Evolutionary conservation across 2,329 filamentous ascomycete genomes (phyloP).

Genomic region (Thyridium curvatum): DNA sequence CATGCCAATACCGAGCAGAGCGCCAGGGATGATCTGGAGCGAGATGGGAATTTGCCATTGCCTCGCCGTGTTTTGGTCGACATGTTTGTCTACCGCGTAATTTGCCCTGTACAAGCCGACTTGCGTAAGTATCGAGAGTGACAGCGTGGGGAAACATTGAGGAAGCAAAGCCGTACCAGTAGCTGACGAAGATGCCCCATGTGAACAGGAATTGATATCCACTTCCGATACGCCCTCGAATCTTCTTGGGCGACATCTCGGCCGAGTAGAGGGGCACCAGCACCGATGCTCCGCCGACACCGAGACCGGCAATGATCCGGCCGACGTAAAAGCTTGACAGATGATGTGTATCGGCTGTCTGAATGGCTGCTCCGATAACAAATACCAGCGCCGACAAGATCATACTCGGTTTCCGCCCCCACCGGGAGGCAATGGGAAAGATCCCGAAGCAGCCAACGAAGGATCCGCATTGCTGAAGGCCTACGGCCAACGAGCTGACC

Average conservation of each 20-base stretch:
- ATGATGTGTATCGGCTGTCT: too few species aligned
- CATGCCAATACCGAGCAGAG: constrained; percentile 47
- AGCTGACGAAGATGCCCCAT: constrained; percentile 52
- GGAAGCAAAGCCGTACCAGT: too few species aligned
- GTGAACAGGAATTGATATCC: constrained; percentile 73
- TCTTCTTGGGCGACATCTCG: constrained; percentile 55
- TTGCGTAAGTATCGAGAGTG: too few species aligned
- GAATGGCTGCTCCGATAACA: too few species aligned
- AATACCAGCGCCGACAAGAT: too few species aligned
- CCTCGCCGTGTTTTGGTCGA: constrained; percentile 27
- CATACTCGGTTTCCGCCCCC: neutral
- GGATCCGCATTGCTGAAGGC: constrained; percentile 4
- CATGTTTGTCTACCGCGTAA: too few species aligned
- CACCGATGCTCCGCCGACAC: constrained; percentile 60
- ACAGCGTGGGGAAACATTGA: too few species aligned
- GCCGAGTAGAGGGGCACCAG: constrained; percentile 63
- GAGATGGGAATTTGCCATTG: constrained; percentile 57
- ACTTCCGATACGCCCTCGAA: constrained; percentile 58
- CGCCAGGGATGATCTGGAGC: constrained; percentile 44
- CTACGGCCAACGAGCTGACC: constrained; percentile 3
- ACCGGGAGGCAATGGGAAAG: constrained; percentile 2
- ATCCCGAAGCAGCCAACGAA: constrained; percentile 3
- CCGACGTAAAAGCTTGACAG: constrained; percentile 30
- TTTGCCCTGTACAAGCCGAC: too few species aligned
- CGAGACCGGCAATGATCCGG: constrained; percentile 60